phyloP scores from a whole-genome alignment of 208 protist genomes.

The Entamoeba invadens region DNA sequence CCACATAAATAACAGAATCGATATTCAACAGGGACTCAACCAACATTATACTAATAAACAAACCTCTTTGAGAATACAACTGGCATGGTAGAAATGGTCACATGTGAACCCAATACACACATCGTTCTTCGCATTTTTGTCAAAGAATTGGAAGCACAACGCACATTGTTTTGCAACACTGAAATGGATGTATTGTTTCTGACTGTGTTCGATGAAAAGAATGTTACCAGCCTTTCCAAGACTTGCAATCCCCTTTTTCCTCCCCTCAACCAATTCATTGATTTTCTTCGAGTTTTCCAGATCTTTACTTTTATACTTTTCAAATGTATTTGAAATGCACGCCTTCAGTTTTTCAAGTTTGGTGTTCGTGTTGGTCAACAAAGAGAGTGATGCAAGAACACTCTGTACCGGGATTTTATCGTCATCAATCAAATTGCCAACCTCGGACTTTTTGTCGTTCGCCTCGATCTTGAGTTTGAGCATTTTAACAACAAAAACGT shows the following conservation, averaged over 20 bases:
- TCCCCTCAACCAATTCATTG: background rate
- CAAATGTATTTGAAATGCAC: background rate
- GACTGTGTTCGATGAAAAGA: too few relatives aligned
- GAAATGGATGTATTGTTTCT: background rate
- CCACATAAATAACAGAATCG: background rate
- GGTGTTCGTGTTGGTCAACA: background rate
- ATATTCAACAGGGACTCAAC: too few relatives aligned
- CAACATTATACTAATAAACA: background rate
- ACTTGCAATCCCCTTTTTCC: background rate
- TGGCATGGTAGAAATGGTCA: background rate
- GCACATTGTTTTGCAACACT: background rate
- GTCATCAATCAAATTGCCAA: background rate
- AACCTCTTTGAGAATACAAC: background rate
- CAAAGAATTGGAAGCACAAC: background rate
- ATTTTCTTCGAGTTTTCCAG: background rate
- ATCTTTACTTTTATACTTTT: background rate
- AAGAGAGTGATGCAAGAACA: background rate
- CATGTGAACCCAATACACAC: background rate
- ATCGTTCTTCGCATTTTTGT: background rate
- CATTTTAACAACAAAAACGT: background rate
- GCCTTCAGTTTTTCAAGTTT: background rate
- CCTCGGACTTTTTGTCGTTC: background rate
- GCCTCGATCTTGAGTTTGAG: background rate
- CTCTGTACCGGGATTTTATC: background rate
- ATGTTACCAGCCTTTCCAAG: background rate